Conservation (phyloP, 371 early-diverging fungal genomes). For the Mortierella sp. region DNA sequence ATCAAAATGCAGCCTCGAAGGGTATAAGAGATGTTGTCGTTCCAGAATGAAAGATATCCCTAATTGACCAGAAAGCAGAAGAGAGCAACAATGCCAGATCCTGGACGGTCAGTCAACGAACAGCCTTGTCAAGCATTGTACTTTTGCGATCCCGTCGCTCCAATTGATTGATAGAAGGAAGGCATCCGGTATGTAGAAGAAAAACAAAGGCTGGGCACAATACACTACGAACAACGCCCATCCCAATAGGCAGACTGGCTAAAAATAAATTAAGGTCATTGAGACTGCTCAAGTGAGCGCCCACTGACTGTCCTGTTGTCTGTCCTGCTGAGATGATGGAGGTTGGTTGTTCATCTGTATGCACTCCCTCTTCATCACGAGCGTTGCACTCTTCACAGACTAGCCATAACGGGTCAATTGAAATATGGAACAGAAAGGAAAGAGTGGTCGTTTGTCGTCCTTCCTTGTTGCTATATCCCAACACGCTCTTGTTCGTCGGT, state of each 20-base stretch:
- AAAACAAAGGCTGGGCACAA: not conserved
- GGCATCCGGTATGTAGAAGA: not conserved
- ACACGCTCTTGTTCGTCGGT: not conserved
- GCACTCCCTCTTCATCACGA: not conserved
- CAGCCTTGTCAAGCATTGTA: not conserved
- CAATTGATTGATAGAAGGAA: not conserved
- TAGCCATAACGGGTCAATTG: not conserved
- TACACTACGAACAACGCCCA: not conserved
- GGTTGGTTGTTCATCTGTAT: not conserved
- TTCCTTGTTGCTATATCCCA: not conserved
- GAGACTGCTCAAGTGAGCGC: slow-evolving; percentile 7
- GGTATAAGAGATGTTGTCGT: slow-evolving; percentile 97
- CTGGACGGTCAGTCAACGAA: not conserved
- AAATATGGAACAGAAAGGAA: not conserved
- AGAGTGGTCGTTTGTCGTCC: not conserved
- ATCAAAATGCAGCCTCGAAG: slow-evolving; percentile 95
- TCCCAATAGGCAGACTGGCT: not conserved
- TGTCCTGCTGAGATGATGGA: not conserved
- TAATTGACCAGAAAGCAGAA: slow-evolving; percentile 36
- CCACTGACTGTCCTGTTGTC: not conserved
- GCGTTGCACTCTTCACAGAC: not conserved
- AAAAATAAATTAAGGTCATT: slow-evolving; percentile 15
- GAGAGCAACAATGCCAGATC: not conserved
- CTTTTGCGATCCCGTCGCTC: not conserved
- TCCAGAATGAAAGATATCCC: slow-evolving; percentile 98